Evolutionary conservation across 805 yeast species (phyloP).

Genomic region (Teunomyces stri): DNA sequence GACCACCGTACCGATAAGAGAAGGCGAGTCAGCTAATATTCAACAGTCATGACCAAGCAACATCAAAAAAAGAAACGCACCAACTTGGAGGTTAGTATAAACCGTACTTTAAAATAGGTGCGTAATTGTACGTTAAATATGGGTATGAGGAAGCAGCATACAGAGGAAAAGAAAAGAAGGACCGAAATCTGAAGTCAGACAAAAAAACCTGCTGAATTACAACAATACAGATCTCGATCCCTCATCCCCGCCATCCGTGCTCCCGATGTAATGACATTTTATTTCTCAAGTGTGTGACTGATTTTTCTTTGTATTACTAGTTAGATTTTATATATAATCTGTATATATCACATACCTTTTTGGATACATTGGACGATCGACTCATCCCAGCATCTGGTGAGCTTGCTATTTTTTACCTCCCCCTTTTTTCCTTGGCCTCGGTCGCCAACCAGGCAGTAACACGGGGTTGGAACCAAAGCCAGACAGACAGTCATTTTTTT

Average conservation of each 20-base stretch:
- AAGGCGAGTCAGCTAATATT: background rate
- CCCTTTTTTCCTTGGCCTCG: background rate
- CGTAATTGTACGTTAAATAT: background rate
- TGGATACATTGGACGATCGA: background rate
- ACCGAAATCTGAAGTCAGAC: background rate
- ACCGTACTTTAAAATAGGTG: background rate
- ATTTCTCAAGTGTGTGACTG: slow-evolving; percentile 2
- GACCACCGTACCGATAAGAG: slow-evolving; percentile 1
- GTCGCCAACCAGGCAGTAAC: background rate
- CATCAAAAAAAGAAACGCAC: background rate
- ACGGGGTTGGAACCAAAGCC: background rate
- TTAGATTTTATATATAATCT: background rate
- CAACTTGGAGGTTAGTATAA: background rate
- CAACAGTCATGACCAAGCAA: background rate
- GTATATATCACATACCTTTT: background rate
- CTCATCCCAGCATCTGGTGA: background rate
- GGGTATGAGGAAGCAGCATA: background rate
- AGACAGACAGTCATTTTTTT: background rate
- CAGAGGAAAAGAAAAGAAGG: background rate
- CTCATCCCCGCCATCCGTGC: background rate
- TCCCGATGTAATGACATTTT: slow-evolving; percentile 1
- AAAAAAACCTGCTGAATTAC: background rate
- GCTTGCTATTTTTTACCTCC: background rate
- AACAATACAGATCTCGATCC: background rate
- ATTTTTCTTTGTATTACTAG: slow-evolving; percentile 3